phyloP scores from a whole-genome alignment of 345 rosid species.

The Acer yangbiense region DNA sequence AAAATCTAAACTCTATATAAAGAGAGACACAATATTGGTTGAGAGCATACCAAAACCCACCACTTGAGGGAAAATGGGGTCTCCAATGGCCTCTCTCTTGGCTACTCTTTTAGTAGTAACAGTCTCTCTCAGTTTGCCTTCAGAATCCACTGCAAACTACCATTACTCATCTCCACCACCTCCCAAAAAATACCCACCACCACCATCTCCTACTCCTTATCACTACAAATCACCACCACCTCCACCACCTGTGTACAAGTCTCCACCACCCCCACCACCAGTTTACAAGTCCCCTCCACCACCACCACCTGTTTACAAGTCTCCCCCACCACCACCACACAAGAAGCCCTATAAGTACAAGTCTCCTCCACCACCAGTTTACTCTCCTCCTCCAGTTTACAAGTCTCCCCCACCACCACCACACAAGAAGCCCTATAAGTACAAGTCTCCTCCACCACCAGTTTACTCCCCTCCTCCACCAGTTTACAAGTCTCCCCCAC shows the following conservation, averaged over 20 bases:
- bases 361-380: slow-evolving; percentile 24
- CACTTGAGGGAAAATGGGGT: slow-evolving; percentile 39
- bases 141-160: slow-evolving; percentile 43
- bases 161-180: slow-evolving; percentile 44
- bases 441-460: slow-evolving; percentile 37
- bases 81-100: slow-evolving; percentile 50
- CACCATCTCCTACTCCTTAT: neutral
- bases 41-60: slow-evolving; percentile 34
- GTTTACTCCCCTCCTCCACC: too few relatives aligned
- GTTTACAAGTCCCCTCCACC: slow-evolving; percentile 32
- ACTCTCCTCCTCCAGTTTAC: too few relatives aligned
- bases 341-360: slow-evolving; percentile 8
- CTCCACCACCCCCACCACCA: slow-evolving; percentile 13
- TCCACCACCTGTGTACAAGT: neutral
- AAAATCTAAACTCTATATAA: slow-evolving; percentile 56
- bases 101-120: slow-evolving; percentile 47
- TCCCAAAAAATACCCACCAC: slow-evolving; percentile 20
- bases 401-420: slow-evolving; percentile 24
- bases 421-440: neutral
- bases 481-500: slow-evolving; percentile 23
- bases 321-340: slow-evolving; percentile 18
- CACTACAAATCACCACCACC: neutral
- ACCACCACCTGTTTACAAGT: slow-evolving; percentile 20
- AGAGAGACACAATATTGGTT: slow-evolving; percentile 24
- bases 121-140: slow-evolving; percentile 48